Conservation (phyloP, 495 filamentous ascomycete species). For the Acidomyces sp. region DNA sequence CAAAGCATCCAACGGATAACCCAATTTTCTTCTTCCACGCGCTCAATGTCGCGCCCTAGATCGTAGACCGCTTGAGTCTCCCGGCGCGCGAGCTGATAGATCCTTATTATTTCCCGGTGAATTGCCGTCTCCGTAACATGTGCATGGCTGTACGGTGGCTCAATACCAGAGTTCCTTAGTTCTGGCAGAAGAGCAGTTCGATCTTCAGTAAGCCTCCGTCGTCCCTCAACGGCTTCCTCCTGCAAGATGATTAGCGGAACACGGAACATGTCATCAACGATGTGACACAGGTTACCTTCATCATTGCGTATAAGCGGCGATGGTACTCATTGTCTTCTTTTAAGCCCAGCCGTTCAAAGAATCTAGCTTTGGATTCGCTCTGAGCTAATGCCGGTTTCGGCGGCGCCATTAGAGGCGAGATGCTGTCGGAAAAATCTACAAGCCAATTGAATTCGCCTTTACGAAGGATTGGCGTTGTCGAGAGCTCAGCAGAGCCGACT, state of each 20-base stretch:
- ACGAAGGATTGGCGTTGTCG: no score
- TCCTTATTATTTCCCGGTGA: slow-evolving; percentile 24
- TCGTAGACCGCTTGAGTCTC: slow-evolving; percentile 23
- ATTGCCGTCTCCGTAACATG: slow-evolving; percentile 27
- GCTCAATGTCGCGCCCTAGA: slow-evolving; percentile 20
- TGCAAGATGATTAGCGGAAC: slow-evolving; percentile 7
- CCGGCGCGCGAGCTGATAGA: slow-evolving; percentile 16
- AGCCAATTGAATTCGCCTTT: no score
- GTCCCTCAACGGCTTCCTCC: slow-evolving; percentile 25
- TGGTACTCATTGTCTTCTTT: slow-evolving; percentile 17
- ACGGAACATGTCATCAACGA: background rate
- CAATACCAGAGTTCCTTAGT: slow-evolving; percentile 9
- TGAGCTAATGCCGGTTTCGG: slow-evolving; percentile 13
- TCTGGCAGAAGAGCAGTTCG: slow-evolving; percentile 17
- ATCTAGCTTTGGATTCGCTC: slow-evolving; percentile 22
- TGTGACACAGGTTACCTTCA: slow-evolving; percentile 22
- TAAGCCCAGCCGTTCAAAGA: slow-evolving; percentile 24
- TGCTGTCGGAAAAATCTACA: no score
- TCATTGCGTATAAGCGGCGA: slow-evolving; percentile 20
- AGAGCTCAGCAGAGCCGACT: no score
- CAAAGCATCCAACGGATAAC: slow-evolving; percentile 29
- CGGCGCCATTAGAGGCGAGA: slow-evolving; percentile 8
- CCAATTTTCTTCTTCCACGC: slow-evolving; percentile 29
- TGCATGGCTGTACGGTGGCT: slow-evolving; percentile 24
- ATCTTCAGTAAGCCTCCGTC: slow-evolving; percentile 21